phyloP scores from a whole-genome alignment of 768 basidiomycete species.

The Serendipita indica region DNA sequence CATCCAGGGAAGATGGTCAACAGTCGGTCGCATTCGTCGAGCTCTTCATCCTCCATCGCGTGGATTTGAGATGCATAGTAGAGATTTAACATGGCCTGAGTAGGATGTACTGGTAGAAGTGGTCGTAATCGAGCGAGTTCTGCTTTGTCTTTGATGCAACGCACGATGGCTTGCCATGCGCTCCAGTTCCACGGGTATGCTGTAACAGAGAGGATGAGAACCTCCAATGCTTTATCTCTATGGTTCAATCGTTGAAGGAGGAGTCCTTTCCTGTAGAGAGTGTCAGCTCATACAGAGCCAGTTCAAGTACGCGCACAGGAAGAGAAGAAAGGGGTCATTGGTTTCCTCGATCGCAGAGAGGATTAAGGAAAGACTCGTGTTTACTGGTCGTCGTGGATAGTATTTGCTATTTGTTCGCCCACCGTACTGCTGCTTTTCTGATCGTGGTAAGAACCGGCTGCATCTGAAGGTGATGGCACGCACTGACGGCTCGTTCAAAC shows the following conservation, averaged over 20 bases:
- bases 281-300: constrained; percentile 10
- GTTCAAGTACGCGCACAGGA: constrained; percentile 42
- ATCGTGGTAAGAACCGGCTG: too few relatives aligned
- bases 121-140: constrained; percentile 28
- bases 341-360: constrained; percentile 42
- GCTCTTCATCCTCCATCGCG: constrained; percentile 36
- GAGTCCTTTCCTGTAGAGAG: constrained; percentile 53
- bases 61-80: constrained; percentile 82
- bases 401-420: neutral
- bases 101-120: constrained; percentile 11
- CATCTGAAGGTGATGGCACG: constrained; percentile 22
- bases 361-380: constrained; percentile 20
- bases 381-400: constrained; percentile 11
- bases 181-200: constrained; percentile 91
- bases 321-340: constrained; percentile 69
- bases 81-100: constrained; percentile 71
- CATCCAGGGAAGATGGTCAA: constrained; percentile 69
- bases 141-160: constrained; percentile 67
- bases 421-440: constrained; percentile 3
- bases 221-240: constrained; percentile 77
- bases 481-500: constrained; percentile 73
- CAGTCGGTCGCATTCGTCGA: constrained; percentile 43
- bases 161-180: constrained; percentile 69
- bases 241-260: constrained; percentile 66
- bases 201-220: constrained; percentile 55